Evolutionary conservation across 345 rosid species (phyloP), one percentile per base, ranked within the genome.

Genomic region (Eucalyptus viminalis): DNA sequence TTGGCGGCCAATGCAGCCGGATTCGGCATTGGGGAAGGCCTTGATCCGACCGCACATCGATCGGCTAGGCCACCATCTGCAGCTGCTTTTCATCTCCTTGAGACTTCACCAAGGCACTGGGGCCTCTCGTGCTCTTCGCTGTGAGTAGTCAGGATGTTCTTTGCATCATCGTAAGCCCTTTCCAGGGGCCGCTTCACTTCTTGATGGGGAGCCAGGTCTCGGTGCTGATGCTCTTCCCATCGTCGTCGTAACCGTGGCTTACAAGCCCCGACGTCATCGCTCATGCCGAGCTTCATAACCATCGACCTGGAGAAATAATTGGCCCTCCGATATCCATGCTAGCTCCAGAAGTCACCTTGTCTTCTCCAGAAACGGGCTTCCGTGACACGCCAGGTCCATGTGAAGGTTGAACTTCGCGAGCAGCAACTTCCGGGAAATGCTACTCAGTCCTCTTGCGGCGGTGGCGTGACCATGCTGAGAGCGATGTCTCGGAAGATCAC

Each of bases 191-290:
- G 15, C 88, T 89, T 96, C 91, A 96, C 98, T 90, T 50, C 49
- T 45, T 43, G 4, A 96, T 95, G 65, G 95, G 96, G 76, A 95
- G 94, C 92, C 97, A 92, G 5, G 98, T 93, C 92, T 94, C 97
- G 0, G 96, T 95, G 92, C 98, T 97, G 96, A 97, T 95, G 92
- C 96, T 96, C 91, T 90, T 95, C 31, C 97, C 97, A 89, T 97
- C 89, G 89, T 95, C 95, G 62, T 95, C 93, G 24, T 95, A 95
- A 91, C 93, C 88, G 92, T 92, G 97, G 31, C 93, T 89, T 49
- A 95, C 98, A 40, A 95, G 91, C 86, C 69, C 96, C 98, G 17
- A 97, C 96, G 88, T 94, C 98, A 86, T 93, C 93, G 86, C 97
- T 95, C 98, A 95, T 95, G 56, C 97, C 96, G 29, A 91, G 95